phyloP scores from a whole-genome alignment of 75 land plant genomes.

The Sequoiadendron giganteum region DNA sequence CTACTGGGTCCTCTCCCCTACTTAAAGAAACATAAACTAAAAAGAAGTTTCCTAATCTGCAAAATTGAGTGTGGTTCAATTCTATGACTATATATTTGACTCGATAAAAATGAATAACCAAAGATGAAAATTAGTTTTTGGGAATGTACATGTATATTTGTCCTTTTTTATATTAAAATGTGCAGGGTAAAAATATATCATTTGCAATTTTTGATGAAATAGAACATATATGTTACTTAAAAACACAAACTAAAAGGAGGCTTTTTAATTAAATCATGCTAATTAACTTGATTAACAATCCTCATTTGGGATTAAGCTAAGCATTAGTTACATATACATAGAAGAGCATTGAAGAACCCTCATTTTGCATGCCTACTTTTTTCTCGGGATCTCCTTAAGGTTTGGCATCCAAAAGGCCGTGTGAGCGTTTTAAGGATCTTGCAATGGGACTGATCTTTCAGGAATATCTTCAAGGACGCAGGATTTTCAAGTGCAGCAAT shows the following conservation, averaged over 20 bases:
- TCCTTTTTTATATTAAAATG: too few relatives aligned
- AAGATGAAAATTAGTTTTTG: too few relatives aligned
- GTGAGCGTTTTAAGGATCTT: neutral
- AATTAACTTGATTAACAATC: neutral
- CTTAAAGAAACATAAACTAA: too few relatives aligned
- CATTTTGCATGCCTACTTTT: neutral
- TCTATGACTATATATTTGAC: too few relatives aligned
- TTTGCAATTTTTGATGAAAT: too few relatives aligned
- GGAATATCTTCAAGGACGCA: constrained; percentile 44
- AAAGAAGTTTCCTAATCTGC: too few relatives aligned
- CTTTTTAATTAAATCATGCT: neutral
- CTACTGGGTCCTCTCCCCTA: too few relatives aligned
- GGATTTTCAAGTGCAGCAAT: constrained; percentile 53
- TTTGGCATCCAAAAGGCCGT: neutral
- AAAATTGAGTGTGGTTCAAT: too few relatives aligned
- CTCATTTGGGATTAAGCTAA: neutral
- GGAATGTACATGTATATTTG: too few relatives aligned
- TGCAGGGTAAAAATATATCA: too few relatives aligned
- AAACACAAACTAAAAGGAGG: neutral
- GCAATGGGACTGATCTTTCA: constrained; percentile 56
- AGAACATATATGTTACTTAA: too few relatives aligned
- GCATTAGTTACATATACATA: neutral
- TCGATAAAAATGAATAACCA: too few relatives aligned
- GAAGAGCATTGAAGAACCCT: neutral
- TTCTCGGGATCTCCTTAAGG: neutral